phyloP scores from a whole-genome alignment of 2,329 filamentous ascomycete species.

The Phyllosticta ampelicida region DNA sequence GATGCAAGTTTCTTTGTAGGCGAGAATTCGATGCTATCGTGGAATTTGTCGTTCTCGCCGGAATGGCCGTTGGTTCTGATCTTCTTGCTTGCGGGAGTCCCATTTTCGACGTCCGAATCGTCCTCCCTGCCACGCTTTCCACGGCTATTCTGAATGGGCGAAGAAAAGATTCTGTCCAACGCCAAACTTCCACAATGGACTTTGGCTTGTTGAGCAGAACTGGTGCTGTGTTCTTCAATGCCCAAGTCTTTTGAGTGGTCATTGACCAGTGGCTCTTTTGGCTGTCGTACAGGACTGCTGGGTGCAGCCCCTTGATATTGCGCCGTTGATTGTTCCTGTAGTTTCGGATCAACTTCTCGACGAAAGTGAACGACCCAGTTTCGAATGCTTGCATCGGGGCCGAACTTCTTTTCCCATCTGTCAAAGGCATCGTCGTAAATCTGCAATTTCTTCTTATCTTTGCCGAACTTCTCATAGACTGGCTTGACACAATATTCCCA shows the following conservation, averaged over 20 bases:
- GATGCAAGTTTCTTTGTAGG: not conserved
- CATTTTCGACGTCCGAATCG: not conserved
- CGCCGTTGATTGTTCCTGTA: not conserved
- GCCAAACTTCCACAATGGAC: not conserved
- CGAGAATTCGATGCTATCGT: conserved; percentile 4
- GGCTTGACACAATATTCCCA: not conserved
- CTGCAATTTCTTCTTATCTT: not conserved
- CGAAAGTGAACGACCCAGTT: not conserved
- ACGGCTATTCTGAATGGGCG: not conserved
- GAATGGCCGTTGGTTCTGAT: not conserved
- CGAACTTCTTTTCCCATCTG: not conserved
- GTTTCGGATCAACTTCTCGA: not conserved
- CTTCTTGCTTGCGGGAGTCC: not conserved
- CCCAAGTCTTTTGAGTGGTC: not conserved
- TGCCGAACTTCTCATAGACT: not conserved
- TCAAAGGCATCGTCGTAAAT: not conserved
- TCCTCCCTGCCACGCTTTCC: not conserved
- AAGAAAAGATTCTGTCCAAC: not conserved
- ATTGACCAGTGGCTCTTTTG: not conserved
- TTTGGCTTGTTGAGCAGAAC: not conserved
- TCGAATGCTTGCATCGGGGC: not conserved
- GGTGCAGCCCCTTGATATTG: not conserved
- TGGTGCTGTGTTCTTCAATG: not conserved
- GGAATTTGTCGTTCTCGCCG: not conserved
- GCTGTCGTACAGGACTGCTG: not conserved